Evolutionary conservation across 169 alveolate genomes (phyloP).

Genomic region (Plasmodium malariae): DNA sequence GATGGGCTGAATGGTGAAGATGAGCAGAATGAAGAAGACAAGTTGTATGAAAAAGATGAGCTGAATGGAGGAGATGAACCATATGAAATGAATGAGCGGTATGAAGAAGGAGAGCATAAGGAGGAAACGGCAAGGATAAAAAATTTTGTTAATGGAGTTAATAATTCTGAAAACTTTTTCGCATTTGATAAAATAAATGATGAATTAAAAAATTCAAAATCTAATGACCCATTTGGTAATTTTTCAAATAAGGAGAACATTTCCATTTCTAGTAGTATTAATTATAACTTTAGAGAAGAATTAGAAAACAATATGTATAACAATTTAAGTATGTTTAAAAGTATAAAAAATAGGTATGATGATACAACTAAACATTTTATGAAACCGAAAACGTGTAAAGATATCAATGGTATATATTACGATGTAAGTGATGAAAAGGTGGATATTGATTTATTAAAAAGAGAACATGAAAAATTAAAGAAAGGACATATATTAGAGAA

Average conservation of each 20-base stretch:
- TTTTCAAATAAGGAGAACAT: not conserved
- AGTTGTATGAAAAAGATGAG: conserved; percentile 20
- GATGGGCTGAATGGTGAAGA: not conserved
- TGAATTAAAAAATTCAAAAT: not conserved
- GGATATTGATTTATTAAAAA: conserved; percentile 49
- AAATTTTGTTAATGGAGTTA: not conserved
- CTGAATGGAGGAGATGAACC: not conserved
- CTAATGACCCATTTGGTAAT: not conserved
- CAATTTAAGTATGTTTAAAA: conserved; percentile 47
- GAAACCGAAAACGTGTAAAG: conserved; percentile 66
- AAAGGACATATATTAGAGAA: not conserved
- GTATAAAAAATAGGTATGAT: conserved; percentile 30
- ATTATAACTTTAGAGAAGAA: conserved; percentile 55
- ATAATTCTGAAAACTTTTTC: not conserved
- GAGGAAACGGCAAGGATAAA: conserved; percentile 10
- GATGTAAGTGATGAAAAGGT: conserved; percentile 53
- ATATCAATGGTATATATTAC: conserved; percentile 39
- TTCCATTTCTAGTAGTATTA: conserved; percentile 19
- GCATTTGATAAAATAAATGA: conserved; percentile 9
- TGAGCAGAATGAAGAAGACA: conserved; percentile 3
- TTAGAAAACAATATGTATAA: conserved; percentile 64
- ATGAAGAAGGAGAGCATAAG: not conserved
- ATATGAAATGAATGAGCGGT: not conserved
- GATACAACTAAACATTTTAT: conserved; percentile 60
- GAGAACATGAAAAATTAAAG: conserved; percentile 56